These are phyloP conservation scores for Dryadomyces sulphureus DNA, from an alignment of 2,329 filamentous ascomycete genomes.

Conservation along the genomic window DNA sequence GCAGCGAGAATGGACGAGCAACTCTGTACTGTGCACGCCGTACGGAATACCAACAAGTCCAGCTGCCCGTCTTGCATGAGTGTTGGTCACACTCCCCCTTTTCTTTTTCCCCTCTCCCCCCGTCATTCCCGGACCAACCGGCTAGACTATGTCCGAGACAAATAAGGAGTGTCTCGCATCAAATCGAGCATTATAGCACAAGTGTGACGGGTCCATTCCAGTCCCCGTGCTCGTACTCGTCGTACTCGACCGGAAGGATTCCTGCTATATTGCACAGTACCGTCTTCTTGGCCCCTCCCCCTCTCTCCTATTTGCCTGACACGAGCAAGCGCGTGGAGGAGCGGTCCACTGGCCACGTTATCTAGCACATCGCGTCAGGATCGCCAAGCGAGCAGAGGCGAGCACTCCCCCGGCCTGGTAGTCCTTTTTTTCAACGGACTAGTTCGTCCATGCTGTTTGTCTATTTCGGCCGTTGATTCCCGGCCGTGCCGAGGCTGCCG, in stretches of 20 bases:
- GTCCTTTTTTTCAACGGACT: too few relatives aligned
- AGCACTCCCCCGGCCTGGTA: too few relatives aligned
- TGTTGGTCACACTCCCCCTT: too few relatives aligned
- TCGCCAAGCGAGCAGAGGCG: not conserved
- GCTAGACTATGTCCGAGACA: not conserved
- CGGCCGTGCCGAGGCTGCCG: too few relatives aligned
- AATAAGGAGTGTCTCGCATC: not conserved
- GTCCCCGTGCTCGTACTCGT: too few relatives aligned
- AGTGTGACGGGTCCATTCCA: too few relatives aligned
- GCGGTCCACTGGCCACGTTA: not conserved
- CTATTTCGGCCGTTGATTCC: too few relatives aligned
- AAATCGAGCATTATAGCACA: not conserved
- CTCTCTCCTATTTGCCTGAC: not conserved
- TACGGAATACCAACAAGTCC: too few relatives aligned
- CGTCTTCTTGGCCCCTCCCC: not conserved
- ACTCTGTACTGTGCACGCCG: not conserved
- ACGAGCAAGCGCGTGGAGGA: not conserved
- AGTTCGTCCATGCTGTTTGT: too few relatives aligned
- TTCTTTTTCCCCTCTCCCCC: not conserved
- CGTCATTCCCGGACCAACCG: not conserved
- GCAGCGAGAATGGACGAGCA: not conserved
- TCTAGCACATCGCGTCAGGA: not conserved
- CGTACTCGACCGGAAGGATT: too few relatives aligned
- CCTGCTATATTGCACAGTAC: too few relatives aligned
- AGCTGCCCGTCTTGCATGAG: too few relatives aligned